These are phyloP conservation scores for Chloranthus sessilifolius DNA, from an alignment of 164 flowering plant species.

Conservation along the genomic window DNA sequence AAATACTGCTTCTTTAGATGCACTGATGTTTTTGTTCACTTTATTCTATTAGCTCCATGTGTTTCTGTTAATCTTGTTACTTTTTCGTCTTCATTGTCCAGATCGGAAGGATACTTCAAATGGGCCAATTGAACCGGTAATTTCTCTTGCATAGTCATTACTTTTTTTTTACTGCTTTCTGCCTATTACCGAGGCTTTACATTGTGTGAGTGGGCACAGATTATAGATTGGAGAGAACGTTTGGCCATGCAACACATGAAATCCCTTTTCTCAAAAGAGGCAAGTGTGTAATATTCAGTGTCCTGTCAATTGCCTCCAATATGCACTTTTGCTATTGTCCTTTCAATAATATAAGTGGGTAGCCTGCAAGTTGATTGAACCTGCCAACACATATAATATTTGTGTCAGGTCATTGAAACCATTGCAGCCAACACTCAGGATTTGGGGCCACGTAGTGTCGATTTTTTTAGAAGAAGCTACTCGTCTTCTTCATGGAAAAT, in stretches of 20 bases:
- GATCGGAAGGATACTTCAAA: conserved; percentile 25
- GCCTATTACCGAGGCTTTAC: not conserved
- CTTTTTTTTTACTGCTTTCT: not conserved
- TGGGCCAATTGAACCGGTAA: conserved; percentile 41
- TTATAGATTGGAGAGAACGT: conserved; percentile 67
- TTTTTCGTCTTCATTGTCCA: conserved; percentile 20
- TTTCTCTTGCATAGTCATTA: conserved; percentile 2
- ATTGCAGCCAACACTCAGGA: conserved; percentile 57
- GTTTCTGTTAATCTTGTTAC: not conserved
- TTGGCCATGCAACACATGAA: conserved; percentile 56
- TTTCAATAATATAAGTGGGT: not conserved
- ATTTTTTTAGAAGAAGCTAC: conserved; percentile 45
- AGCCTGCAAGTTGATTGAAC: not conserved
- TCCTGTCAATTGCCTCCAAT: not conserved
- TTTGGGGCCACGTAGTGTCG: conserved; percentile 76
- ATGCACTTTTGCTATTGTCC: not conserved
- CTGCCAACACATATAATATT: not conserved
- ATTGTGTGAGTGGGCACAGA: conserved; percentile 33
- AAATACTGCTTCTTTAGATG: not conserved
- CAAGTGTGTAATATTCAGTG: conserved; percentile 16
- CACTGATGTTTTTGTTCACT: not conserved
- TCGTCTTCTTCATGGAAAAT: conserved; percentile 80
- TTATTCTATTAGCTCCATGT: not conserved
- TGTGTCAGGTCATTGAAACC: conserved; percentile 30
- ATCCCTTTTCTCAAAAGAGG: conserved; percentile 78